phyloP scores from a whole-genome alignment of 371 early-diverging fungal species.

The Mortierella sp. region DNA sequence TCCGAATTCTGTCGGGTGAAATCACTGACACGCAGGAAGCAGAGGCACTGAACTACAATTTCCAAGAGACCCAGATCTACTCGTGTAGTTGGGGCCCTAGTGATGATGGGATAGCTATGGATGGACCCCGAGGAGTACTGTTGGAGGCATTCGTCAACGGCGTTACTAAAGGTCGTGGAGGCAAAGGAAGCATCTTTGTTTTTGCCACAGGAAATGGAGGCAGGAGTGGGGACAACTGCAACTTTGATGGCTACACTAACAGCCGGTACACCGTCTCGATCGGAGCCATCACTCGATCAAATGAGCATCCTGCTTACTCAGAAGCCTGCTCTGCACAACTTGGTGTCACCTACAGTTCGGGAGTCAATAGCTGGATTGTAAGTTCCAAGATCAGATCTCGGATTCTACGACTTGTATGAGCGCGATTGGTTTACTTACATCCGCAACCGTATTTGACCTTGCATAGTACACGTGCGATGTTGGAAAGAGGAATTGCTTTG shows the following conservation, averaged over 20 bases:
- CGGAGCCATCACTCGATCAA: constrained; percentile 83
- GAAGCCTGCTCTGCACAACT: constrained; percentile 91
- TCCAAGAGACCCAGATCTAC: constrained; percentile 88
- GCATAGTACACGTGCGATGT: constrained; percentile 86
- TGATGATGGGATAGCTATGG: constrained; percentile 85
- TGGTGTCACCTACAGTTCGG: constrained; percentile 89
- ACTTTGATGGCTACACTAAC: constrained; percentile 97
- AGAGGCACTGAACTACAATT: constrained; percentile 83
- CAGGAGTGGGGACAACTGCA: constrained; percentile 86
- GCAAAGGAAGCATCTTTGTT: constrained; percentile 90
- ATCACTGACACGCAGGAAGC: constrained; percentile 92
- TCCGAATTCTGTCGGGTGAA: constrained; percentile 90
- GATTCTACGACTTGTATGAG: too few relatives aligned
- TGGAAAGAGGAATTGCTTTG: constrained; percentile 76
- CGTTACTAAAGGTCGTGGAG: constrained; percentile 82
- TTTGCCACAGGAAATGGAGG: constrained; percentile 97
- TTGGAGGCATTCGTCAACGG: constrained; percentile 87
- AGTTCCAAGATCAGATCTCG: constrained; percentile 18
- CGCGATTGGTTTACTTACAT: too few relatives aligned
- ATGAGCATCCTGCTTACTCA: constrained; percentile 85
- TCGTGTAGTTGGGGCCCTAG: constrained; percentile 95
- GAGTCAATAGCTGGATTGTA: constrained; percentile 79
- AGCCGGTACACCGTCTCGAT: constrained; percentile 93
- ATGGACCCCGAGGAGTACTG: constrained; percentile 83
- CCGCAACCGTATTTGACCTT: too few relatives aligned